A percentile compares a stretch with the other conserved stretches of the same genome.
Conservation (phyloP, 805 yeast species). For the Jamesozyma piceae region DNA sequence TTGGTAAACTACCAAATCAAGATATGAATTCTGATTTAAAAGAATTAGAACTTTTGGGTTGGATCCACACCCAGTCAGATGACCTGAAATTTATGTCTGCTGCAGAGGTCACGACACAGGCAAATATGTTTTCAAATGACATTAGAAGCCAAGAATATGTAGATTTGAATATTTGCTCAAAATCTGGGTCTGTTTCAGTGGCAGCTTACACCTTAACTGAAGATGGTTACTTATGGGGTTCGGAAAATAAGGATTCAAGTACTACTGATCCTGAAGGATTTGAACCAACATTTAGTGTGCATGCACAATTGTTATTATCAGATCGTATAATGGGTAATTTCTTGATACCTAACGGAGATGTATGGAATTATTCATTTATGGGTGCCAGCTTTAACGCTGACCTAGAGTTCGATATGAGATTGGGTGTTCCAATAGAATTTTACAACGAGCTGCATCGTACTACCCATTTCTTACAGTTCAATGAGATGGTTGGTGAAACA, state of each 20-base stretch:
- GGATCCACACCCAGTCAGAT: conserved; percentile 84
- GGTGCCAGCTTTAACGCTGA: conserved; percentile 73
- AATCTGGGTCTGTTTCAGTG: conserved; percentile 78
- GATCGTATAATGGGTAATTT: conserved; percentile 73
- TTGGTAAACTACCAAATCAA: conserved; percentile 34
- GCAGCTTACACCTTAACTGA: conserved; percentile 52
- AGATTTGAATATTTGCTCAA: conserved; percentile 58
- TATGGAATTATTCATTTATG: conserved; percentile 89
- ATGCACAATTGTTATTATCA: conserved; percentile 63
- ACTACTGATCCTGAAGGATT: conserved; percentile 60
- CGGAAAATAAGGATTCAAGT: conserved; percentile 44
- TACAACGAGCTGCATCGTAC: conserved; percentile 86
- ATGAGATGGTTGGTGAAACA: conserved; percentile 47
- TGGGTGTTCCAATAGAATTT: conserved; percentile 73
- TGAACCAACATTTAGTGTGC: conserved; percentile 46
- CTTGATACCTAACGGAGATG: conserved; percentile 69
- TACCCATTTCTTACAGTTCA: conserved; percentile 70
- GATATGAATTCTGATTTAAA: conserved; percentile 32
- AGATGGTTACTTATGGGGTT: conserved; percentile 76
- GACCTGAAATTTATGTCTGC: conserved; percentile 59
- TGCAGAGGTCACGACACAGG: conserved; percentile 56
- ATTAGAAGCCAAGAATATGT: conserved; percentile 34
- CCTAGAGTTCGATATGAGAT: conserved; percentile 50
- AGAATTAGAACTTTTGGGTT: conserved; percentile 75
- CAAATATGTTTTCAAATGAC: conserved; percentile 31